phyloP scores from a whole-genome alignment of 2,329 filamentous ascomycete species.

The Penicillium olsonii region DNA sequence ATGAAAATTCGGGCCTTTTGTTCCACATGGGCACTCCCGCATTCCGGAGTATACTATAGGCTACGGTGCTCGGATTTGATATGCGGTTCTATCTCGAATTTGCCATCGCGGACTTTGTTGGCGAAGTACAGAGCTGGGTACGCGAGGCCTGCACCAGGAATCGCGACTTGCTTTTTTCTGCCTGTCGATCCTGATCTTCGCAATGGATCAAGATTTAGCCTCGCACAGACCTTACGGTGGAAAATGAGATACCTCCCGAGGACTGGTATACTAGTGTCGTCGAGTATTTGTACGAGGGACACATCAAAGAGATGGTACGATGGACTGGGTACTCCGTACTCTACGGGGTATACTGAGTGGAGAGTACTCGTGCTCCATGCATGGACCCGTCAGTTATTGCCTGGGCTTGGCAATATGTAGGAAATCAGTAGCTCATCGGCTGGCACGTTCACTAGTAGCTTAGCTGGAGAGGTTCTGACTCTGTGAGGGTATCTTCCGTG shows the following conservation, averaged over 20 bases:
- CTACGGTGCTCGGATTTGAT: not conserved
- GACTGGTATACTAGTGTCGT: not conserved
- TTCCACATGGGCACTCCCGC: not conserved
- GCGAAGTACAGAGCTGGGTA: too few relatives aligned
- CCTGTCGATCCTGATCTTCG: conserved; percentile 1
- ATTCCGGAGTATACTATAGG: not conserved
- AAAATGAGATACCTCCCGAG: not conserved
- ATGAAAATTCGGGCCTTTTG: not conserved
- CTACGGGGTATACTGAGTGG: not conserved
- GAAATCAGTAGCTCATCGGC: not conserved
- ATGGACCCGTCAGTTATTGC: not conserved
- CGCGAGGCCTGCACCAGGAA: too few relatives aligned
- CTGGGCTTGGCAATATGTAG: not conserved
- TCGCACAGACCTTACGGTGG: not conserved
- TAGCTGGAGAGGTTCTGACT: not conserved
- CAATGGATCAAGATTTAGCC: not conserved
- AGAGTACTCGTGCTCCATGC: not conserved
- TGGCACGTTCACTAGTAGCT: not conserved
- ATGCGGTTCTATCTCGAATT: not conserved
- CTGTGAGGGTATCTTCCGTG: too few relatives aligned
- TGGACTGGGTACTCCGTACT: not conserved
- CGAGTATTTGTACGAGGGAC: too few relatives aligned
- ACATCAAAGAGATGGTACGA: not conserved
- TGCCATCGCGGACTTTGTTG: too few relatives aligned
- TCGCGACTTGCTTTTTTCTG: not conserved